These are phyloP conservation scores for Rhizopus sp. DNA, from an alignment of 371 early-diverging fungal genomes.

Conservation along the genomic window DNA sequence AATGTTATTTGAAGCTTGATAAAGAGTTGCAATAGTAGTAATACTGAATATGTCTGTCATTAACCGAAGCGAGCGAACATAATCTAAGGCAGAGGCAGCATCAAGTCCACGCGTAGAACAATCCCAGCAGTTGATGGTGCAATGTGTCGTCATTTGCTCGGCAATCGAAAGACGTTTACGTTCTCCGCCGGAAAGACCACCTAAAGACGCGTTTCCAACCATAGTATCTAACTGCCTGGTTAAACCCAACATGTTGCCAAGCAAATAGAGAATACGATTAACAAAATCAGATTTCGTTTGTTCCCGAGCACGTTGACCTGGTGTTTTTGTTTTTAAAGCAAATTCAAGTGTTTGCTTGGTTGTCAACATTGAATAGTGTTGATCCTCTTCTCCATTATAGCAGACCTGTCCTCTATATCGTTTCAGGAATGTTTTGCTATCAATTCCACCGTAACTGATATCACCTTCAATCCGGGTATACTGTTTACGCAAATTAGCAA, in stretches of 20 bases:
- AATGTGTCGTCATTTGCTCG: slow-evolving; percentile 78
- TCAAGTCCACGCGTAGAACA: slow-evolving; percentile 91
- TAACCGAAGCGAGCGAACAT: slow-evolving; percentile 66
- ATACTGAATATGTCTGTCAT: slow-evolving; percentile 64
- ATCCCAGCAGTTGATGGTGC: slow-evolving; percentile 79
- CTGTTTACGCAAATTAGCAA: slow-evolving; percentile 62
- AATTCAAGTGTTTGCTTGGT: slow-evolving; percentile 69
- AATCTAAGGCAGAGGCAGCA: slow-evolving; percentile 83
- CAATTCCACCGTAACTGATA: slow-evolving; percentile 63
- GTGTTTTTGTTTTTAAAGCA: slow-evolving; percentile 67
- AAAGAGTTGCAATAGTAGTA: slow-evolving; percentile 64
- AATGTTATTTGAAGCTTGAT: slow-evolving; percentile 75
- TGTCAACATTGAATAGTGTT: slow-evolving; percentile 68
- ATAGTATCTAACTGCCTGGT: slow-evolving; percentile 73
- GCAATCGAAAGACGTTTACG: slow-evolving; percentile 86
- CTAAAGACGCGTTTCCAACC: slow-evolving; percentile 80
- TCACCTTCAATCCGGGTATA: slow-evolving; percentile 58
- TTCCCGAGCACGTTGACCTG: slow-evolving; percentile 51
- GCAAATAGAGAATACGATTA: slow-evolving; percentile 44
- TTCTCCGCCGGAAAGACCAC: slow-evolving; percentile 86
- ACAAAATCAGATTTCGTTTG: slow-evolving; percentile 44
- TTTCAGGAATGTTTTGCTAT: slow-evolving; percentile 49
- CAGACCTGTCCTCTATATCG: slow-evolving; percentile 62
- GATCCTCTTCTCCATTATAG: slow-evolving; percentile 74
- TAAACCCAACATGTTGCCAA: slow-evolving; percentile 71